Conservation (phyloP, 164 flowering plant genomes). For the Piper longum region DNA sequence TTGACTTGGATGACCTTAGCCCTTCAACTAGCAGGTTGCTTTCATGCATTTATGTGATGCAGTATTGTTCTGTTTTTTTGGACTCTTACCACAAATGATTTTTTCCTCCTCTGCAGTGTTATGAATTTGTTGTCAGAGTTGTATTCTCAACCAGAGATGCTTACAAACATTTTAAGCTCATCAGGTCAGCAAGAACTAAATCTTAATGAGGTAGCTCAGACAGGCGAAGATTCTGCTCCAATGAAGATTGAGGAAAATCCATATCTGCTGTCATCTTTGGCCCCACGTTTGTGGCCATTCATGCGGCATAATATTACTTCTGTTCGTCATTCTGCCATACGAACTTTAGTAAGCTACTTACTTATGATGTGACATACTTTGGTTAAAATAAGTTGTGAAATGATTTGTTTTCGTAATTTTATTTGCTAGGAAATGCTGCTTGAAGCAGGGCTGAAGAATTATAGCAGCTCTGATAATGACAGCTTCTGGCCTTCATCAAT, state of each 20-base stretch:
- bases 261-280: slow-evolving; percentile 55
- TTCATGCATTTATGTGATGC: background rate
- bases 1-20: slow-evolving; percentile 95
- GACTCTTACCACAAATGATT: background rate
- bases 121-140: slow-evolving; percentile 97
- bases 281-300: slow-evolving; percentile 97
- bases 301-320: slow-evolving; percentile 94
- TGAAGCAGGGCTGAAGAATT: slow-evolving; percentile 61
- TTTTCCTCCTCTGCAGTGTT: slow-evolving; percentile 9
- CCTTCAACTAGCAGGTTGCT: slow-evolving; percentile 94
- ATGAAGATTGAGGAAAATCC: slow-evolving; percentile 56
- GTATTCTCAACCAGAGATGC: slow-evolving; percentile 86
- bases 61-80: background rate
- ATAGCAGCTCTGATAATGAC: slow-evolving; percentile 23
- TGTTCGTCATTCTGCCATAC: slow-evolving; percentile 86
- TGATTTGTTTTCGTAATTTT: background rate
- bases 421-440: slow-evolving; percentile 68
- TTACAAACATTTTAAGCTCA: slow-evolving; percentile 41
- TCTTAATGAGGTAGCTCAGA: slow-evolving; percentile 47
- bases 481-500: slow-evolving; percentile 88
- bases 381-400: background rate
- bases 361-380: background rate
- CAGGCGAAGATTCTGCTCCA: slow-evolving; percentile 20
- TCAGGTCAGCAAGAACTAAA: slow-evolving; percentile 36
- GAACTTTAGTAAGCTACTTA: slow-evolving; percentile 63